Conservation (phyloP, 345 rosid genomes). For the Anacardium occidentale region DNA sequence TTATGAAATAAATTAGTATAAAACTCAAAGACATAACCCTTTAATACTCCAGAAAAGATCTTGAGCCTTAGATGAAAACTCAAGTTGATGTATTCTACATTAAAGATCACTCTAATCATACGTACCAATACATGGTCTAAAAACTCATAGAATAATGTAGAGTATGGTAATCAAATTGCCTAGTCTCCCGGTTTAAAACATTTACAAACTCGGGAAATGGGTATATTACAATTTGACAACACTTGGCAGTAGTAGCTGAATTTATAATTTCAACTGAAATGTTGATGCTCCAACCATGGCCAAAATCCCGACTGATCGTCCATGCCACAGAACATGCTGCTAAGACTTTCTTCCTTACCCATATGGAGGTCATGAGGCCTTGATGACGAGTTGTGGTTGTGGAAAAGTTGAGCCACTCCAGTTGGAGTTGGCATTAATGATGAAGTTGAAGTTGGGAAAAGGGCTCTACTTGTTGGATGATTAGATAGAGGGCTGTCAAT, state of each 20-base stretch:
- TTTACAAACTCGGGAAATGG: slow-evolving; percentile 14
- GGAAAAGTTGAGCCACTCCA: slow-evolving; percentile 52
- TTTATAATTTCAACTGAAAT: slow-evolving; percentile 48
- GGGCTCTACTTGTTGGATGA: slow-evolving; percentile 50
- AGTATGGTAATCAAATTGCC: slow-evolving; percentile 9
- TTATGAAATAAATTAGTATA: slow-evolving; percentile 1
- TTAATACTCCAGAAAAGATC: slow-evolving; percentile 24
- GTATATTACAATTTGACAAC: slow-evolving; percentile 4
- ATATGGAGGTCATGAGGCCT: slow-evolving; percentile 40
- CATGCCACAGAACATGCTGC: slow-evolving; percentile 84
- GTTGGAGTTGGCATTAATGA: slow-evolving; percentile 34
- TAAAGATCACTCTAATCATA: slow-evolving; percentile 33
- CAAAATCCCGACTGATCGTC: slow-evolving; percentile 91
- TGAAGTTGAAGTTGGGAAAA: slow-evolving; percentile 64
- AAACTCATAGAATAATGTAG: slow-evolving; percentile 14
- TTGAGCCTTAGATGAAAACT: slow-evolving; percentile 8
- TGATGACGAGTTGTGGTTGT: slow-evolving; percentile 35
- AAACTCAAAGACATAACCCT: slow-evolving; percentile 24
- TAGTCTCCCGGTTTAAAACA: slow-evolving; percentile 3
- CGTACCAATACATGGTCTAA: slow-evolving; percentile 24
- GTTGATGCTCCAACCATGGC: slow-evolving; percentile 97
- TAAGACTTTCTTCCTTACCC: slow-evolving; percentile 84
- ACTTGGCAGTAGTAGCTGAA: not conserved
- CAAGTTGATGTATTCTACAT: slow-evolving; percentile 30
- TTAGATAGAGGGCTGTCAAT: slow-evolving; percentile 64